Percentiles rank a stretch among this genome's conserved stretches.
Evolutionary conservation across 805 yeast genomes (phyloP).

Genomic region (Torulaspora indica): DNA sequence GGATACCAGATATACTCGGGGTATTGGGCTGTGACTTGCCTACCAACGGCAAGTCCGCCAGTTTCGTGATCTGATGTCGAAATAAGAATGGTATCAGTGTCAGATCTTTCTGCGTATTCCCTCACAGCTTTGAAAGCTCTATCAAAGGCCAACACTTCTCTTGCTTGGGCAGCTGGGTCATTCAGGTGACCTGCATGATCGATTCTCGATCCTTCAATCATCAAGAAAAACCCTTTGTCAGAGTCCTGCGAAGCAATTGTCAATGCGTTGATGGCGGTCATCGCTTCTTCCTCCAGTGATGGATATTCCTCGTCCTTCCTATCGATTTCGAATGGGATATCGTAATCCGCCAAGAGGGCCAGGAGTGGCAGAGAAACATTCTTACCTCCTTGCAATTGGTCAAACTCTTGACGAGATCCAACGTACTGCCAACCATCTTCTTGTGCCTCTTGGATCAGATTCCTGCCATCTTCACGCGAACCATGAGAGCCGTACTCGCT

Average conservation of each 20-base stretch:
- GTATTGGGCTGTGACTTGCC: constrained; percentile 62
- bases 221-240: constrained; percentile 77
- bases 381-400: constrained; percentile 49
- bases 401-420: constrained; percentile 56
- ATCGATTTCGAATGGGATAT: constrained; percentile 83
- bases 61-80: constrained; percentile 95
- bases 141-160: constrained; percentile 85
- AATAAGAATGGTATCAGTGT: constrained; percentile 70
- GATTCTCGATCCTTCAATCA: constrained; percentile 89
- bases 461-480: constrained; percentile 64
- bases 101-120: constrained; percentile 61
- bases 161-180: constrained; percentile 91
- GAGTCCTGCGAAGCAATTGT: constrained; percentile 62
- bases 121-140: constrained; percentile 71
- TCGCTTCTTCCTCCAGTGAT: constrained; percentile 71
- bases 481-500: constrained; percentile 38
- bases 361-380: constrained; percentile 72
- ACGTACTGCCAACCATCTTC: constrained; percentile 56
- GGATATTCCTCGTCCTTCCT: constrained; percentile 60
- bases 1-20: constrained; percentile 92
- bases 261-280: constrained; percentile 67
- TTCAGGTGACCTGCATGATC: constrained; percentile 95
- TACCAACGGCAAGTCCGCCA: constrained; percentile 86
- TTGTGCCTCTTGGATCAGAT: constrained; percentile 62
- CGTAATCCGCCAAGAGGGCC: constrained; percentile 67